Evolutionary conservation across 83 land plant genomes (phyloP).

Genomic region (Picea abies): DNA sequence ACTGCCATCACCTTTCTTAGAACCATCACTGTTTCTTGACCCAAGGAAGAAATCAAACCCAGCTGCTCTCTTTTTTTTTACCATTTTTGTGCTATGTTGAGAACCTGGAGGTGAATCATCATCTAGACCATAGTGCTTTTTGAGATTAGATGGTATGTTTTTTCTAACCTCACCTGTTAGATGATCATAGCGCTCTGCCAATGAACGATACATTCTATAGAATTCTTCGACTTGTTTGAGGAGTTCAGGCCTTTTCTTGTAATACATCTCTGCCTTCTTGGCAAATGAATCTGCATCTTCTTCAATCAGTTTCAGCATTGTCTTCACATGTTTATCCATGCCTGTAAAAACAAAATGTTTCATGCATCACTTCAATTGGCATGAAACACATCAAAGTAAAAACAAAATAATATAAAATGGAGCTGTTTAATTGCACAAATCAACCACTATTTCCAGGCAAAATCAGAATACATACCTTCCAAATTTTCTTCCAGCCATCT

Average conservation of each 20-base stretch:
- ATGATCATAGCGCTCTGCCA: constrained; percentile 69
- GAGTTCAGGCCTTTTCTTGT: constrained; percentile 82
- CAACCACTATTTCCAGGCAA: not conserved
- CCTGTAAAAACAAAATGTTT: constrained; percentile 32
- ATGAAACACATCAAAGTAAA: not conserved
- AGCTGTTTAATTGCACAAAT: not conserved
- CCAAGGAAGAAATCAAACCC: too few species aligned
- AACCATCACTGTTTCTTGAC: too few species aligned
- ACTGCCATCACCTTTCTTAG: too few species aligned
- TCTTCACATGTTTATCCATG: constrained; percentile 60
- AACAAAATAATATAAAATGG: not conserved
- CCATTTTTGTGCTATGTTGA: too few species aligned
- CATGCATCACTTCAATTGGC: not conserved
- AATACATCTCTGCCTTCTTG: constrained; percentile 84
- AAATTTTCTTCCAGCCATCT: constrained; percentile 82
- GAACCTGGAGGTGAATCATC: too few species aligned
- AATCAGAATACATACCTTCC: constrained; percentile 35
- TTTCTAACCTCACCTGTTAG: constrained; percentile 47
- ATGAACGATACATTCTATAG: constrained; percentile 66
- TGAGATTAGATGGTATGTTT: constrained; percentile 34
- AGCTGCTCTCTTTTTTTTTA: too few species aligned
- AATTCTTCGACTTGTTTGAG: constrained; percentile 70
- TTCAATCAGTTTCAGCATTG: constrained; percentile 80
- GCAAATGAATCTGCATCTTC: constrained; percentile 91
- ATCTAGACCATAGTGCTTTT: constrained; percentile 21